Conservation (phyloP, 495 filamentous ascomycete species). For the Melanomma pulvis-pyrius region DNA sequence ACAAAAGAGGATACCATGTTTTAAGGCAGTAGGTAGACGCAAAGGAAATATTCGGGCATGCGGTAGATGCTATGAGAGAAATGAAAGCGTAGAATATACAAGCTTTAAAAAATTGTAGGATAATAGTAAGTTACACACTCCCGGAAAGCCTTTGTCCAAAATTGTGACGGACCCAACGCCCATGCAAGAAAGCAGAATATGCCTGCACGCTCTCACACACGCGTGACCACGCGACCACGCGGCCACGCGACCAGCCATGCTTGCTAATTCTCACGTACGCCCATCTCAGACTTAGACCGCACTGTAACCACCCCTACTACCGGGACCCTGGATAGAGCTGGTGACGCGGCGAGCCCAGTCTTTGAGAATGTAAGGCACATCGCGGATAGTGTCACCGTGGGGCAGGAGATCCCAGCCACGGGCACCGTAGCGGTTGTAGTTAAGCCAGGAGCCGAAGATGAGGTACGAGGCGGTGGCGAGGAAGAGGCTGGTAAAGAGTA, state of each 20-base stretch:
- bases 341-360: conserved; percentile 80
- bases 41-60: background rate
- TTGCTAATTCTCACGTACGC: background rate
- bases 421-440: conserved; percentile 95
- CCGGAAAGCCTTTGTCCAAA: background rate
- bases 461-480: conserved; percentile 84
- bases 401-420: conserved; percentile 95
- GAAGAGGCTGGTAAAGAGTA: conserved; percentile 64
- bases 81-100: background rate
- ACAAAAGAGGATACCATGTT: too few species aligned
- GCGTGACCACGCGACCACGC: too few species aligned
- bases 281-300: conserved; percentile 66
- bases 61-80: background rate
- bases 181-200: too few species aligned
- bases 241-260: background rate
- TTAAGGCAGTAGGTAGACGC: too few species aligned
- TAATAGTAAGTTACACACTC: background rate
- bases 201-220: background rate
- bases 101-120: background rate
- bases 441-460: conserved; percentile 98
- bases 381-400: conserved; percentile 88
- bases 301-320: conserved; percentile 87
- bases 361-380: conserved; percentile 87
- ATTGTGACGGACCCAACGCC: background rate
- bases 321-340: conserved; percentile 79